Conservation (phyloP, 176 grass and related monocot species). For the Rhynchospora tenuis region DNA sequence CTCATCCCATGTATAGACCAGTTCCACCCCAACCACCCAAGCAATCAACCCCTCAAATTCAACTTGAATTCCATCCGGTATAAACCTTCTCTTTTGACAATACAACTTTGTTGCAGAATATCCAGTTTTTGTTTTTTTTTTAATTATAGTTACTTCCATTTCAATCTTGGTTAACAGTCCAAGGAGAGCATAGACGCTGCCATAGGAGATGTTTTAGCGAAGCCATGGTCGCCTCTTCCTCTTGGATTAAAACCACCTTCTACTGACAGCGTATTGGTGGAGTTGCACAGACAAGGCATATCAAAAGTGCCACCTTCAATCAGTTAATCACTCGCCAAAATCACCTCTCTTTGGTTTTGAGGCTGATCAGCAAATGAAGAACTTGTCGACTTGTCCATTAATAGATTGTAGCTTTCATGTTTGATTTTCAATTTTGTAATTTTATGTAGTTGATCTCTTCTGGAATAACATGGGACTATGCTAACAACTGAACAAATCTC, state of each 20-base stretch:
- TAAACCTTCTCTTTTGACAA: neutral
- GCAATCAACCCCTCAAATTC: slow-evolving; percentile 41
- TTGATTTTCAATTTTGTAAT: slow-evolving; percentile 23
- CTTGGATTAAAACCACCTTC: slow-evolving; percentile 86
- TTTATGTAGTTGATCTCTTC: neutral
- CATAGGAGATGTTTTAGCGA: slow-evolving; percentile 94
- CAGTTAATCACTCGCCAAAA: neutral
- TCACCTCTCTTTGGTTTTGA: neutral
- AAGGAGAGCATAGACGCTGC: slow-evolving; percentile 80
- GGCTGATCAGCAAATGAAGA: neutral
- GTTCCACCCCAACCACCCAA: slow-evolving; percentile 32
- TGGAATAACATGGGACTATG: slow-evolving; percentile 16
- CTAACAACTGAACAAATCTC: slow-evolving; percentile 18
- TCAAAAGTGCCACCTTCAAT: slow-evolving; percentile 47
- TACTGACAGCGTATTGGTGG: slow-evolving; percentile 62
- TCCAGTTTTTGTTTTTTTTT: neutral
- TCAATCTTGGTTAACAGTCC: slow-evolving; percentile 38
- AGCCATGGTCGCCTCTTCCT: slow-evolving; percentile 89
- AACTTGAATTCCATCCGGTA: slow-evolving; percentile 70
- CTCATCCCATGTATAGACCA: slow-evolving; percentile 56
- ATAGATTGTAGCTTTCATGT: slow-evolving; percentile 7
- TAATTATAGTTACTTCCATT: slow-evolving; percentile 11
- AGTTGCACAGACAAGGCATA: slow-evolving; percentile 76
- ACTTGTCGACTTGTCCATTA: slow-evolving; percentile 44
- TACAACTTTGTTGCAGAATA: neutral